Base-by-base conservation (phyloP, 2,329 filamentous ascomycete genomes). In the Neonectria coccinea region DNA sequence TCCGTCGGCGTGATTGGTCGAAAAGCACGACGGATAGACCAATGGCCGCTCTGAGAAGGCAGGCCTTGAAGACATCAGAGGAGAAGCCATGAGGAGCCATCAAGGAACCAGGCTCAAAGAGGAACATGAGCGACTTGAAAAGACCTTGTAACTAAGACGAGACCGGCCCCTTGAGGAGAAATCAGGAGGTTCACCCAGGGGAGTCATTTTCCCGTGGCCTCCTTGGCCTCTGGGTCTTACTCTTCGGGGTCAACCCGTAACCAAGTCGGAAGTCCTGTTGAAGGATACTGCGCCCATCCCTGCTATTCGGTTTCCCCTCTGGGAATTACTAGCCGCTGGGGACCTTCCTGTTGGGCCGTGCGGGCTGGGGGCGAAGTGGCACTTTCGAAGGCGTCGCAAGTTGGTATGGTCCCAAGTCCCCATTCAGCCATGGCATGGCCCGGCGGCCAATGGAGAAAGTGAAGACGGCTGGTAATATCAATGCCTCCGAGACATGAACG, bases 51-150 rank as follows among this genome's bases (percentile, higher is more conserved):
- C 39, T 33, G 50, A 61, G 54, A 64, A 67, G 62, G 62, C 64
- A 65, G 65, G 65, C 71, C 47, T 47, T 31, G 56, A 56, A 59
- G 62, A 59, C 59, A 59, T 62, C 53, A 27, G 42, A 64, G 62
- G 50, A 65, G 62, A 16, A 42, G 39, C 39, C 39, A 53, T 33
- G 56, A 63, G 56, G 57, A 60, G 42, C 70, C 63, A 48, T 59
- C 41, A 59, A 69, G 63, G 68, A 65, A 61, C 70, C 67, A 73
- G 52, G 56, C 71, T 72, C 62, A 64, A 74, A 72, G 20, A 51
- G 70, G 72, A 72, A 72, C 48, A 69, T 71, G 68, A 70, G 67
- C 59, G 65, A 70, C 71, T 70, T 69, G 70, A 65, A 65, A 61
- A 67, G 65, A 58, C 52, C 56, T 60, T 41, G 25, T 31, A 55